Percentiles rank a stretch among this genome's conserved stretches.
Conservation (phyloP, 805 yeast species). For the Millerozyma acaciae region DNA sequence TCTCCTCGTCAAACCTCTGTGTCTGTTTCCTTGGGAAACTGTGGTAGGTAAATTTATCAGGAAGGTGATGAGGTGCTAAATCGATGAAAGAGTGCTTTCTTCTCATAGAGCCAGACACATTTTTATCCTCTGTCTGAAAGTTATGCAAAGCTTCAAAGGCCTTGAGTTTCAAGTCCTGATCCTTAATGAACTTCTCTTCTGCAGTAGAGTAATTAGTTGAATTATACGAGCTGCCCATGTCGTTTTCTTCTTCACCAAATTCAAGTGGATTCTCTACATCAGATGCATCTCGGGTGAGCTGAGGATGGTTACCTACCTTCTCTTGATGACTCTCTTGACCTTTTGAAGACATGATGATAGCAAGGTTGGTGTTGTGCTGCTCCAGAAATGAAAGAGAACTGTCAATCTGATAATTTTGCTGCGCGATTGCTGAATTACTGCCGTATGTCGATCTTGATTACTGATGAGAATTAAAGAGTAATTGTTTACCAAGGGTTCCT, state of each 20-base stretch:
- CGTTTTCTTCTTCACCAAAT: slow-evolving; percentile 26
- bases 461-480: too few relatives aligned
- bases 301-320: too few relatives aligned
- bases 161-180: slow-evolving; percentile 61
- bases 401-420: too few relatives aligned
- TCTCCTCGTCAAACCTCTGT: slow-evolving; percentile 15
- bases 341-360: too few relatives aligned
- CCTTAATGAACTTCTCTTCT: slow-evolving; percentile 61
- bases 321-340: too few relatives aligned
- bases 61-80: slow-evolving; percentile 22
- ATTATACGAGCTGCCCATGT: slow-evolving; percentile 26
- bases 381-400: too few relatives aligned
- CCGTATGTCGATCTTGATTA: too few relatives aligned
- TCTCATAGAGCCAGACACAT: slow-evolving; percentile 16
- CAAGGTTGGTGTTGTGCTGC: too few relatives aligned
- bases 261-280: too few relatives aligned
- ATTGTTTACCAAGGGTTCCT: too few relatives aligned
- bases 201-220: slow-evolving; percentile 61
- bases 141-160: slow-evolving; percentile 49
- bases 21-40: neutral
- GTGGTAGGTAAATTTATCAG: slow-evolving; percentile 1
- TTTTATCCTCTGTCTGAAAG: slow-evolving; percentile 4
- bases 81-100: slow-evolving; percentile 36
- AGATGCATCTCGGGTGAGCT: too few relatives aligned
- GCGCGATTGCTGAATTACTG: too few relatives aligned